Conservation (phyloP, 805 yeast species). For the Cyberlindnera maritima region DNA sequence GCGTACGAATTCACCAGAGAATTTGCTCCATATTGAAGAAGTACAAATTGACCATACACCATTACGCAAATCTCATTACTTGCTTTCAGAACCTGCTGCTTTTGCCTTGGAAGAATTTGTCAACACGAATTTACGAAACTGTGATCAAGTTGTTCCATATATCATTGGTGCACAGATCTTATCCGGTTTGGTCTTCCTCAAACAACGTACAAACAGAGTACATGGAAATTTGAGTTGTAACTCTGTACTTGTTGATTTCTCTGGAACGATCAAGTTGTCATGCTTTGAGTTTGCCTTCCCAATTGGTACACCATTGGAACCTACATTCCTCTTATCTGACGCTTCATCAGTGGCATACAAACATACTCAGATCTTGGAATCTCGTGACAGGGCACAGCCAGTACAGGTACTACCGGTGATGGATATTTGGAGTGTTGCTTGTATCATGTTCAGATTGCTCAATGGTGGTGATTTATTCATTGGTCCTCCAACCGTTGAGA, state of each 20-base stretch:
- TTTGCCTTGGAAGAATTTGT: constrained; percentile 9
- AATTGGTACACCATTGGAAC: background rate
- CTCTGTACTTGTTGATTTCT: too few relatives aligned
- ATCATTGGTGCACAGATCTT: constrained; percentile 8
- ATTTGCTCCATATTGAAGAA: background rate
- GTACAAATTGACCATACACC: constrained; percentile 3
- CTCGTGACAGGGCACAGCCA: background rate
- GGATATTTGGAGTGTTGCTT: constrained; percentile 16
- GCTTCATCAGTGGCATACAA: background rate
- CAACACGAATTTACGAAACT: background rate
- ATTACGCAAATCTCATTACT: constrained; percentile 4
- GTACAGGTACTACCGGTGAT: background rate
- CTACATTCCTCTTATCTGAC: background rate
- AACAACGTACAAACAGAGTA: background rate
- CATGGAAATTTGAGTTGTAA: background rate
- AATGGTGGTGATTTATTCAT: constrained; percentile 4
- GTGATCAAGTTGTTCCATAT: constrained; percentile 1
- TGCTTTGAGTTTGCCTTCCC: too few relatives aligned
- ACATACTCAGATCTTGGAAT: constrained; percentile 8
- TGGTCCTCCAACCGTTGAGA: background rate
- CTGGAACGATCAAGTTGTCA: too few relatives aligned
- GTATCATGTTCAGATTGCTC: constrained; percentile 9
- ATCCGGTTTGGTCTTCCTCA: constrained; percentile 8
- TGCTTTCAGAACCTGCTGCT: constrained; percentile 4
- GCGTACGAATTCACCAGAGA: background rate